phyloP scores from a whole-genome alignment of 2,329 filamentous ascomycete species.

The Aspergillus sp. region DNA sequence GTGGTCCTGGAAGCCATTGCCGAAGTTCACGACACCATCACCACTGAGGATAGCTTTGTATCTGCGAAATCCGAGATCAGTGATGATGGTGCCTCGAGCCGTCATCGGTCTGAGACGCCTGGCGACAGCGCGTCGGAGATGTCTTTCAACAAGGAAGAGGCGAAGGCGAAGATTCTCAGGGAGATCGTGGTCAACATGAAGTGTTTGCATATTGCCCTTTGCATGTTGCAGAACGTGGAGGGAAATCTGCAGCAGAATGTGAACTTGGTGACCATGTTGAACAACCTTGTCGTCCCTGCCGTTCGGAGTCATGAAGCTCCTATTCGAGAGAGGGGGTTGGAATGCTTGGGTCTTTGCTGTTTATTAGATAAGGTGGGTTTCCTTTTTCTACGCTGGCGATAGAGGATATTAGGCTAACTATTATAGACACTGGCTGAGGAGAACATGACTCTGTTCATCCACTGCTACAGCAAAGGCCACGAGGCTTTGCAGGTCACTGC shows the following conservation, averaged over 20 bases:
- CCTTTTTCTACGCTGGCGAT: background rate
- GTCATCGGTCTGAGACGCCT: constrained; percentile 35
- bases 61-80: constrained; percentile 82
- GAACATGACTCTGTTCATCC: constrained; percentile 86
- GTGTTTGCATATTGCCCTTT: constrained; percentile 92
- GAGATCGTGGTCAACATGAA: constrained; percentile 98
- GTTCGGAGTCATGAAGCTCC: constrained; percentile 89
- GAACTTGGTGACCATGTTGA: constrained; percentile 92
- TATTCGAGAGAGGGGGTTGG: constrained; percentile 79
- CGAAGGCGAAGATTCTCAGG: constrained; percentile 61
- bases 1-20: constrained; percentile 81
- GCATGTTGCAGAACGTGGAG: constrained; percentile 89
- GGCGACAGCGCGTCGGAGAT: constrained; percentile 51
- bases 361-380: constrained; percentile 66
- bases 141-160: constrained; percentile 46
- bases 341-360: constrained; percentile 84
- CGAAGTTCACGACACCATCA: constrained; percentile 91
- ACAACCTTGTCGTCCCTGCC: constrained; percentile 91
- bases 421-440: constrained; percentile 71
- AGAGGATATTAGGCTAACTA: constrained; percentile 5
- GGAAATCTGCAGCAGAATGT: constrained; percentile 82
- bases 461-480: constrained; percentile 91
- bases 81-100: constrained; percentile 47
- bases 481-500: constrained; percentile 82
- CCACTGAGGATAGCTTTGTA: constrained; percentile 76